Conservation (phyloP, 192 early-diverging fungal species). For the Umbelopsis isabellina region DNA sequence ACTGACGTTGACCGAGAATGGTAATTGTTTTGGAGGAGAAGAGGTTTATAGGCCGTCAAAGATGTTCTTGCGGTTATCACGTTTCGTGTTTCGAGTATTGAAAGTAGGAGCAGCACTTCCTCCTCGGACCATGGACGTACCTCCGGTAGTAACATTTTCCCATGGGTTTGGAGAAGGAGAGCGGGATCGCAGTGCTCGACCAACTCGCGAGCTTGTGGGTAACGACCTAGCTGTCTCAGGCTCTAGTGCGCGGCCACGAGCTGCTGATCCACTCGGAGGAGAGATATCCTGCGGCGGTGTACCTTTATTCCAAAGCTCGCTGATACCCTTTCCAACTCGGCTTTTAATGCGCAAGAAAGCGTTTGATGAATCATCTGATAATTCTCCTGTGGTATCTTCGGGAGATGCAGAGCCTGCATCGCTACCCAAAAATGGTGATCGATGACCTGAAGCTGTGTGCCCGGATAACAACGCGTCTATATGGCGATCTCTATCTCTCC, state of each 20-base stretch:
- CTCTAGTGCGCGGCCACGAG: background rate
- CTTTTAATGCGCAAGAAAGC: constrained; percentile 4
- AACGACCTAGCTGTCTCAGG: background rate
- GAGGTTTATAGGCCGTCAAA: constrained; percentile 11
- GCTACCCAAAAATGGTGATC: background rate
- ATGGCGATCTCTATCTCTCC: constrained; percentile 24
- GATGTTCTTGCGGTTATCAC: background rate
- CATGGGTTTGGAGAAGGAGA: constrained; percentile 13
- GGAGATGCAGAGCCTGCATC: background rate
- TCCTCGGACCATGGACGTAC: background rate
- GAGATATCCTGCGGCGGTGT: background rate
- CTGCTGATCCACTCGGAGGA: background rate
- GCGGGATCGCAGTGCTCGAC: background rate
- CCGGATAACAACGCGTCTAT: constrained; percentile 30
- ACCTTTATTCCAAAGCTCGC: constrained; percentile 8
- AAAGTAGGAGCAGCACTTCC: constrained; percentile 3
- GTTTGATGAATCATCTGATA: constrained; percentile 6
- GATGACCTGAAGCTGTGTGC: background rate
- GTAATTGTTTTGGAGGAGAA: background rate
- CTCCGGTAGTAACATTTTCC: background rate
- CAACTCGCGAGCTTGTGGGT: background rate
- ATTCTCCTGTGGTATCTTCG: background rate
- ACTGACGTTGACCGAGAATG: background rate
- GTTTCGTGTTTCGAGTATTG: background rate
- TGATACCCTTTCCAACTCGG: constrained; percentile 7